Conservation (phyloP, 2,329 filamentous ascomycete genomes). For the Cladosporium colombiae region DNA sequence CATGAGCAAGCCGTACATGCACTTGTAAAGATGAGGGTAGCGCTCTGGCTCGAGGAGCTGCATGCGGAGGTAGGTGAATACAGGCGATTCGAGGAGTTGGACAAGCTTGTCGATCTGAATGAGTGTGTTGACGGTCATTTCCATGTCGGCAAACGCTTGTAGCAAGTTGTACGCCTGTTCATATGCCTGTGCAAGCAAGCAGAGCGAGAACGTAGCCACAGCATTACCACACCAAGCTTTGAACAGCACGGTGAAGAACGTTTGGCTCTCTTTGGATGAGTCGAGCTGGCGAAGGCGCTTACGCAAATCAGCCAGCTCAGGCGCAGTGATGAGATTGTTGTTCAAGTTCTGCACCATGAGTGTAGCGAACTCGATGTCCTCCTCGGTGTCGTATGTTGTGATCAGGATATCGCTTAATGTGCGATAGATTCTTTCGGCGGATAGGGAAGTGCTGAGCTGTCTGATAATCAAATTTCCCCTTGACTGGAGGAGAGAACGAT, state of each 20-base stretch:
- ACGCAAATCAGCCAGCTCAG: constrained; percentile 85
- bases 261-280: constrained; percentile 87
- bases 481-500: constrained; percentile 85
- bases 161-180: constrained; percentile 96
- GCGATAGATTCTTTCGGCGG: constrained; percentile 91
- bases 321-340: constrained; percentile 97
- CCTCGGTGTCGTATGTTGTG: constrained; percentile 26
- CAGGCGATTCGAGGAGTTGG: constrained; percentile 91
- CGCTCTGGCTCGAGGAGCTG: constrained; percentile 94
- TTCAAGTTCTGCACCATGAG: constrained; percentile 99
- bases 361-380: constrained; percentile 94
- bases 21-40: constrained; percentile 95
- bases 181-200: constrained; percentile 92
- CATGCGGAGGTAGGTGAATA: constrained; percentile 95
- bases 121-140: constrained; percentile 98
- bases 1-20: constrained; percentile 95
- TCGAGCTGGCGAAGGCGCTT: constrained; percentile 90
- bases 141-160: constrained; percentile 95
- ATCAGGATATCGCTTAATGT: constrained; percentile 82
- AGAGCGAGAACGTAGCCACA: constrained; percentile 94
- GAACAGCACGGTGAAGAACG: constrained; percentile 91
- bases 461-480: constrained; percentile 95
- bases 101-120: constrained; percentile 99
- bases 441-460: constrained; percentile 88
- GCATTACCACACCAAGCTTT: constrained; percentile 98